These are phyloP conservation scores for Cytospora schulzeri DNA, from an alignment of 2,329 filamentous ascomycete genomes.

Conservation along the genomic window DNA sequence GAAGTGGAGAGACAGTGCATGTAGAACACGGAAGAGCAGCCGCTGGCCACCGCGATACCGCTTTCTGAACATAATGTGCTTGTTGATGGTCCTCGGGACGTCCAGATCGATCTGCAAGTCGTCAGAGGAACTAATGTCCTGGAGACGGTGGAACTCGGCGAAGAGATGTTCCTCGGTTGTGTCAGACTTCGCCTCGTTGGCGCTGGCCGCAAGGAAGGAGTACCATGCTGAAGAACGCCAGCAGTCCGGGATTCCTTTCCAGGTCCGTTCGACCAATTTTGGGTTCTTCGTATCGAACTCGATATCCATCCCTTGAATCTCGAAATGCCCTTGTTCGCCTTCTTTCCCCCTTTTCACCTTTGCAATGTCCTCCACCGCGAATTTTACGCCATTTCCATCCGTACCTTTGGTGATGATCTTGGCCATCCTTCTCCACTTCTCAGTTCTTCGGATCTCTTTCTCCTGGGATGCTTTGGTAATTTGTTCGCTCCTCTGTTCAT, in stretches of 20 bases:
- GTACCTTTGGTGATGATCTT: constrained; percentile 54
- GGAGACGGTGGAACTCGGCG: constrained; percentile 70
- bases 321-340: constrained; percentile 64
- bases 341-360: constrained; percentile 59
- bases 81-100: constrained; percentile 90
- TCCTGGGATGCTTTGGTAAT: constrained; percentile 59
- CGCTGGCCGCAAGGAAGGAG: constrained; percentile 81
- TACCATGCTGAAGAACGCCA: constrained; percentile 96
- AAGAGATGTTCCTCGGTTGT: constrained; percentile 73
- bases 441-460: constrained; percentile 64
- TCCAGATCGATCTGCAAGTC: constrained; percentile 97
- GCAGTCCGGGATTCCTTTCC: constrained; percentile 97
- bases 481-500: constrained; percentile 57
- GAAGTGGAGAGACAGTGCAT: constrained; percentile 88
- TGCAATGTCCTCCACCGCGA: constrained; percentile 72
- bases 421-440: constrained; percentile 71
- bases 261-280: constrained; percentile 88
- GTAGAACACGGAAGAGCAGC: constrained; percentile 87
- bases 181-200: constrained; percentile 64
- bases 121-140: constrained; percentile 76
- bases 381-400: constrained; percentile 60
- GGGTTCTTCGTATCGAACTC: constrained; percentile 81
- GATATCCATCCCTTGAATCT: constrained; percentile 62
- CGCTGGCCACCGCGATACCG: constrained; percentile 92
- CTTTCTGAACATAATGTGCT: constrained; percentile 95